Conservation (phyloP, 805 yeast species). For the Candida sithepensis region DNA sequence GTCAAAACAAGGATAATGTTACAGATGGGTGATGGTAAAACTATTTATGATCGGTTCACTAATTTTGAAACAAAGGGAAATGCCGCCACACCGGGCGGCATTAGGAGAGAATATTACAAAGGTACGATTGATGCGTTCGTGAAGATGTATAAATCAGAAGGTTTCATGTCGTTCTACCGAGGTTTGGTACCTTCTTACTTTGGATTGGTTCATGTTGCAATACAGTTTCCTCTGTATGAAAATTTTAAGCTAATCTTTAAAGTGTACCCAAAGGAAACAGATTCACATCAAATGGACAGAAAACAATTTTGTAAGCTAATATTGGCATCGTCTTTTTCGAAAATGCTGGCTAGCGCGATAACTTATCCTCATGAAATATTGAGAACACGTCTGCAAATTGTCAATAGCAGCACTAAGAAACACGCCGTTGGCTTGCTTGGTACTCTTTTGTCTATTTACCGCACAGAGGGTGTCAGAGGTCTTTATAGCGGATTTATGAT, state of each 20-base stretch:
- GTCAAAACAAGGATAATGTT: slow-evolving; percentile 93
- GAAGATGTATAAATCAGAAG: slow-evolving; percentile 78
- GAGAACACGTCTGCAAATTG: slow-evolving; percentile 83
- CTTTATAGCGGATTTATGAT: slow-evolving; percentile 88
- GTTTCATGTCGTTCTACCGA: slow-evolving; percentile 74
- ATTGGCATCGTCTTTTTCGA: slow-evolving; percentile 73
- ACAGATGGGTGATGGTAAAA: slow-evolving; percentile 52
- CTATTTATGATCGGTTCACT: slow-evolving; percentile 34
- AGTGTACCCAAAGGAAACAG: slow-evolving; percentile 11
- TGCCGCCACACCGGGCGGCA: slow-evolving; percentile 18
- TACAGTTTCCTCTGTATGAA: slow-evolving; percentile 94
- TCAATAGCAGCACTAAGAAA: slow-evolving; percentile 27
- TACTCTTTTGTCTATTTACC: slow-evolving; percentile 40
- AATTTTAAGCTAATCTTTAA: slow-evolving; percentile 57
- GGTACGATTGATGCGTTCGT: slow-evolving; percentile 83
- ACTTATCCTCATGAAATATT: slow-evolving; percentile 96
- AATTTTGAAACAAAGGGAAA: slow-evolving; percentile 12
- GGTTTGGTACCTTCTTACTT: slow-evolving; percentile 88
- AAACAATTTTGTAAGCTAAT: slow-evolving; percentile 40
- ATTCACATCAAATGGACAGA: slow-evolving; percentile 3
- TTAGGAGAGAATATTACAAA: slow-evolving; percentile 43
- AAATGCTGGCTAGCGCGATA: slow-evolving; percentile 81
- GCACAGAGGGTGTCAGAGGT: slow-evolving; percentile 72
- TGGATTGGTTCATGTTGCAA: slow-evolving; percentile 90
- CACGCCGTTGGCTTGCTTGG: slow-evolving; percentile 19